phyloP scores from a whole-genome alignment of 805 yeast species.

The Priceomyces fermenticarens region DNA sequence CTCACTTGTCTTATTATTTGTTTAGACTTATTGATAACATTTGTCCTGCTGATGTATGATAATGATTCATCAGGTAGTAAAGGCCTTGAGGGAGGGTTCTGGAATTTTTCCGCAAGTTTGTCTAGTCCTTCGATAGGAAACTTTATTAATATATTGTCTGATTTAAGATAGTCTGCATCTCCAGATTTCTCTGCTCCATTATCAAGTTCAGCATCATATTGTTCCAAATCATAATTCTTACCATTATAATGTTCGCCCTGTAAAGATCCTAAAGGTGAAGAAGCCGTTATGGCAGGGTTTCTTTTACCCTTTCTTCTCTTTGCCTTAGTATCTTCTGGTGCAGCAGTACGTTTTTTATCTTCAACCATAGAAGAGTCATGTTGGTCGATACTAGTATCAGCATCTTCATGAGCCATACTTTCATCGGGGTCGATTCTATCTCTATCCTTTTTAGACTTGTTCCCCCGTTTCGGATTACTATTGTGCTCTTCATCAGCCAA shows the following conservation, averaged over 20 bases:
- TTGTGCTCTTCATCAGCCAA: constrained; percentile 39
- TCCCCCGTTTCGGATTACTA: constrained; percentile 29
- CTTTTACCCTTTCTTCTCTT: constrained; percentile 10
- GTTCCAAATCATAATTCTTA: background rate
- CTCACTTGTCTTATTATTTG: constrained; percentile 27
- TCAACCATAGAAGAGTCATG: constrained; percentile 1
- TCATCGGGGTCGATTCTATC: constrained; percentile 10
- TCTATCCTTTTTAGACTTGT: constrained; percentile 24
- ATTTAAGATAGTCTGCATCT: constrained; percentile 1
- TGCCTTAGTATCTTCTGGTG: constrained; percentile 5
- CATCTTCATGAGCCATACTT: constrained; percentile 1
- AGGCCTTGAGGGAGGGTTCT: constrained; percentile 9
- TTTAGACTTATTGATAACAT: constrained; percentile 18
- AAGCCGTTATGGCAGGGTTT: constrained; percentile 8
- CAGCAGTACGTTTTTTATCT: constrained; percentile 2
- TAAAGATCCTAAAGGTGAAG: constrained; percentile 11
- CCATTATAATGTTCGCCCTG: constrained; percentile 1
- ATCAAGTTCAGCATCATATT: constrained; percentile 5
- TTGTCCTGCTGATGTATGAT: constrained; percentile 18
- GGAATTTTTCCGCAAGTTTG: constrained; percentile 8
- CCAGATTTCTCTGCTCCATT: constrained; percentile 4
- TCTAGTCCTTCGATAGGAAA: constrained; percentile 25
- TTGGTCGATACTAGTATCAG: constrained; percentile 3
- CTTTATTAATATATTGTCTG: constrained; percentile 8
- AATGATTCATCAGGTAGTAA: constrained; percentile 13